A percentile compares a stretch with the other conserved stretches of the same genome.
Conservation (phyloP, 2,329 filamentous ascomycete genomes). For the Calonectria leucothoes region DNA sequence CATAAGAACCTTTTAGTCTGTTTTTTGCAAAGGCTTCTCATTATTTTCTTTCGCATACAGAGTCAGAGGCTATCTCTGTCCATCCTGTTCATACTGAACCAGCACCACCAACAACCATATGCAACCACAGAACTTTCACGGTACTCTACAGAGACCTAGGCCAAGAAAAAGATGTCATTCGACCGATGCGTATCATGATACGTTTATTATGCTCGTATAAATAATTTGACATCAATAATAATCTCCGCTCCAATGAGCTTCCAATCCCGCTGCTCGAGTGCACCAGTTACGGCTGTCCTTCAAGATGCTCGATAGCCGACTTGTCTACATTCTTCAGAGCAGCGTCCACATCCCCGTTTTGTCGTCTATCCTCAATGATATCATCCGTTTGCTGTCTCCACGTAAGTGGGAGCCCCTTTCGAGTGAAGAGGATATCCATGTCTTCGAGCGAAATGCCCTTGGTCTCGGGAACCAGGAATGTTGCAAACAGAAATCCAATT, state of each 20-base stretch:
- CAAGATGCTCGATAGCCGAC: background rate
- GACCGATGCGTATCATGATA: background rate
- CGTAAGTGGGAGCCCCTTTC: conserved; percentile 4
- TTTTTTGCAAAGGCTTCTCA: too few relatives aligned
- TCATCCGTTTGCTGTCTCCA: conserved; percentile 19
- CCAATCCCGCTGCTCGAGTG: background rate
- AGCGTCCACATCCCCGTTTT: background rate
- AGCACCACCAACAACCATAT: too few relatives aligned
- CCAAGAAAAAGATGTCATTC: background rate
- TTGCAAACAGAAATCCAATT: conserved; percentile 17
- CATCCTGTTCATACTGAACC: too few relatives aligned
- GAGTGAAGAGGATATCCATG: conserved; percentile 38
- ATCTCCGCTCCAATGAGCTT: background rate
- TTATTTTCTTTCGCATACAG: too few relatives aligned
- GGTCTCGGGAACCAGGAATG: conserved; percentile 34
- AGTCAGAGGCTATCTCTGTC: too few relatives aligned
- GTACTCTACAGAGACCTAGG: background rate
- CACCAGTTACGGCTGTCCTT: background rate
- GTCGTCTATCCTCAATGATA: conserved; percentile 11
- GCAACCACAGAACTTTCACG: too few relatives aligned
- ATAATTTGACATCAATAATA: background rate
- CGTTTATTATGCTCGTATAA: background rate
- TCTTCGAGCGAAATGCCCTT: conserved; percentile 39
- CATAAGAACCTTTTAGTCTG: too few relatives aligned
- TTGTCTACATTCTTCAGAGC: background rate